Conservation (phyloP, 2,329 filamentous ascomycete genomes). For the Calcarisporium arbuscula region DNA sequence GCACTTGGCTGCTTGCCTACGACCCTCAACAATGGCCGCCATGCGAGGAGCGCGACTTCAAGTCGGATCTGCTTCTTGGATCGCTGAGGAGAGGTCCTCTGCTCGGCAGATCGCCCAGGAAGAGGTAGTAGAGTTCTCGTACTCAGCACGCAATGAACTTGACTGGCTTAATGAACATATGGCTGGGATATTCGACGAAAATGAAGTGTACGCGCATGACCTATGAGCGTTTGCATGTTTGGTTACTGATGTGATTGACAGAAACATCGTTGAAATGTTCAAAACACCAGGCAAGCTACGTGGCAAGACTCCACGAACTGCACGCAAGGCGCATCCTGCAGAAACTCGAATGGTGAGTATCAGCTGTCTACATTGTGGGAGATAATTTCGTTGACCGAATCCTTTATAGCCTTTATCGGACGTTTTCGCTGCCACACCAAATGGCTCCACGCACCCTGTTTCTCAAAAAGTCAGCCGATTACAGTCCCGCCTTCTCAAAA, state of each 20-base stretch:
- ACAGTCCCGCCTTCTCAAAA: constrained; percentile 48
- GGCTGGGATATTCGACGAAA: constrained; percentile 83
- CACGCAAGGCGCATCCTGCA: constrained; percentile 50
- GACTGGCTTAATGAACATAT: constrained; percentile 99
- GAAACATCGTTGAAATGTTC: constrained; percentile 90
- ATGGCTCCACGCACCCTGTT: constrained; percentile 47
- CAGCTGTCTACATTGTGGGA: too few relatives aligned
- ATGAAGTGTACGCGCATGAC: constrained; percentile 61
- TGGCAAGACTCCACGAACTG: constrained; percentile 72
- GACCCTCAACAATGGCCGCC: constrained; percentile 28
- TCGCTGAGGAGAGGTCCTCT: constrained; percentile 75
- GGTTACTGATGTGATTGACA: constrained; percentile 30
- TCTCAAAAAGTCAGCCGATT: constrained; percentile 38
- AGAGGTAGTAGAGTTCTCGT: constrained; percentile 89
- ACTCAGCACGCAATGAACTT: constrained; percentile 85
- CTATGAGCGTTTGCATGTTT: not conserved
- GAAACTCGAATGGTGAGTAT: constrained; percentile 59
- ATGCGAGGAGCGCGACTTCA: constrained; percentile 55
- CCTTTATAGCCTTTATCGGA: constrained; percentile 49
- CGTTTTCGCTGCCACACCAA: constrained; percentile 50
- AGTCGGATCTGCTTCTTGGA: constrained; percentile 80
- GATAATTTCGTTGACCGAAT: constrained; percentile 17
- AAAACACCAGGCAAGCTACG: constrained; percentile 84
- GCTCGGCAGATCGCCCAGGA: constrained; percentile 68
- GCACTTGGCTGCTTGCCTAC: constrained; percentile 6